Conservation (phyloP, 805 yeast genomes). For the Candida odintsovae region DNA sequence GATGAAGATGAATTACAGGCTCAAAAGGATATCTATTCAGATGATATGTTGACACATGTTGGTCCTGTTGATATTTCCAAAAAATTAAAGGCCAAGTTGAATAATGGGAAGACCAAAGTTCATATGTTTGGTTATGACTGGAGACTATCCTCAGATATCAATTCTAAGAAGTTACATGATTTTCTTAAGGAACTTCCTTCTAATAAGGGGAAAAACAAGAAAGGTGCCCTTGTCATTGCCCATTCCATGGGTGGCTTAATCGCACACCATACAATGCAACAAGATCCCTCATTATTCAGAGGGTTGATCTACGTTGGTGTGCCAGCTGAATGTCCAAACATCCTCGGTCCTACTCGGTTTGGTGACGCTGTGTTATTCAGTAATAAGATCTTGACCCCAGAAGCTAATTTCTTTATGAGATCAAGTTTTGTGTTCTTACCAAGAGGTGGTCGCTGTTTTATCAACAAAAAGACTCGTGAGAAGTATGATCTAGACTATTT, state of each 20-base stretch:
- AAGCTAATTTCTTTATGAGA: conserved; percentile 84
- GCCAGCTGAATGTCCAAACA: conserved; percentile 80
- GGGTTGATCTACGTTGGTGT: conserved; percentile 79
- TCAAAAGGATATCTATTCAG: conserved; percentile 51
- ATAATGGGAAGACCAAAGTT: conserved; percentile 55
- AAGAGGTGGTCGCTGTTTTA: conserved; percentile 65
- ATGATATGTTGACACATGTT: conserved; percentile 71
- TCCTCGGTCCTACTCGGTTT: conserved; percentile 76
- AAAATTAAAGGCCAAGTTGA: conserved; percentile 49
- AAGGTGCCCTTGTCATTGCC: conserved; percentile 67
- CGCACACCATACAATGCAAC: conserved; percentile 72
- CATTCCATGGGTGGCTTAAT: conserved; percentile 95
- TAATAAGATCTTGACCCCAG: conserved; percentile 69
- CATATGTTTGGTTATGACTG: conserved; percentile 90
- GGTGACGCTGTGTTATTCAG: conserved; percentile 78
- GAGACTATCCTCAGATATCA: conserved; percentile 66
- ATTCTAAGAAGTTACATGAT: conserved; percentile 45
- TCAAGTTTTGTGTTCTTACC: conserved; percentile 79
- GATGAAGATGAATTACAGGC: conserved; percentile 64
- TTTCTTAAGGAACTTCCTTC: conserved; percentile 37
- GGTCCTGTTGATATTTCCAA: conserved; percentile 84
- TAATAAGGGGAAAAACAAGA: conserved; percentile 39
- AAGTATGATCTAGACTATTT: conserved; percentile 66
- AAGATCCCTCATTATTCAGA: conserved; percentile 60
- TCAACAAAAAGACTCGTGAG: conserved; percentile 53